These are phyloP conservation scores for Neurospora sp. DNA, from an alignment of 495 filamentous ascomycete genomes.

Conservation along the genomic window DNA sequence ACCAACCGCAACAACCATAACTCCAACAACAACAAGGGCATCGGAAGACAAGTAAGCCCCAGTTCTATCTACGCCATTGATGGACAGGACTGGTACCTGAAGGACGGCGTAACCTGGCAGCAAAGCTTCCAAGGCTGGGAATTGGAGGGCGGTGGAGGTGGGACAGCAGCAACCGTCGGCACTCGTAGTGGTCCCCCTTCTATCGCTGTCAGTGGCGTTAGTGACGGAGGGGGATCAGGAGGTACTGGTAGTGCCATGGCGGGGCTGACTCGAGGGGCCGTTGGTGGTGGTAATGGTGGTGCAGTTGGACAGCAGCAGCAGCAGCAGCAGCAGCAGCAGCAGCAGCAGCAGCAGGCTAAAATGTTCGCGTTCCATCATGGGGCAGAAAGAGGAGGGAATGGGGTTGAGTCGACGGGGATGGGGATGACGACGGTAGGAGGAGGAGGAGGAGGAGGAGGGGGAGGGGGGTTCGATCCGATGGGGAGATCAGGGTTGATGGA, in stretches of 20 bases:
- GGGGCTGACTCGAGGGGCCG: background rate
- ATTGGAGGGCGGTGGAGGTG: constrained; percentile 5
- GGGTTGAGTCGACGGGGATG: background rate
- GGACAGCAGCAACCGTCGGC: background rate
- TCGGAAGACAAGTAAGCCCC: constrained; percentile 10
- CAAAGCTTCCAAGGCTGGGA: constrained; percentile 37
- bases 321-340: background rate
- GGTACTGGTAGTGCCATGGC: background rate
- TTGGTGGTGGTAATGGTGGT: background rate
- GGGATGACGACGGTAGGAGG: background rate
- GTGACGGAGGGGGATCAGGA: background rate
- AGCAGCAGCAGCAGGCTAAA: background rate
- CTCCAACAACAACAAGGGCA: background rate
- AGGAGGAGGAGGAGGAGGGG: background rate
- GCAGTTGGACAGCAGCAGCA: background rate
- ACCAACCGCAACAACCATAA: constrained; percentile 1
- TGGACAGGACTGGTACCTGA: constrained; percentile 41
- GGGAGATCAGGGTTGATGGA: background rate
- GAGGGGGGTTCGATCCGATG: constrained; percentile 6
- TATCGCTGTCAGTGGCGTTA: background rate
- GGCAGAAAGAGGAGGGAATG: background rate
- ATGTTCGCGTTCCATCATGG: background rate
- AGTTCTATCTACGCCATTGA: constrained; percentile 29
- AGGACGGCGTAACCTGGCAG: constrained; percentile 40
- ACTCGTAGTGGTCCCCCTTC: background rate